Percentiles rank a stretch among this genome's conserved stretches.
Conservation (phyloP, 352 stramenopile species). For the Blastocystis sp. region DNA sequence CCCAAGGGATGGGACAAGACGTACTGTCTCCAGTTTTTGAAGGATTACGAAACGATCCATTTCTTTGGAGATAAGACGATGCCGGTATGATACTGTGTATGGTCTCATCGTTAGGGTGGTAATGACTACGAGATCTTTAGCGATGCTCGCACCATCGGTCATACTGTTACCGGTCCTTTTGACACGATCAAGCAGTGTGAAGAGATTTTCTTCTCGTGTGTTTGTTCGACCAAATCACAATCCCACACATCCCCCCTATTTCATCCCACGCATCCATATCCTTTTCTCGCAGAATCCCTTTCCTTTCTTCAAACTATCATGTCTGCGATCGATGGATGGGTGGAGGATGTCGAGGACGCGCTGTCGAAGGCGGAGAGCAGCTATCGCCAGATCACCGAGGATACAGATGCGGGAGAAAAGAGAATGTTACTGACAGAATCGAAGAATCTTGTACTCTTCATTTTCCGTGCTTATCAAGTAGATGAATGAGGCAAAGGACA, state of each 20-base stretch:
- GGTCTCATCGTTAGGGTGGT: background rate
- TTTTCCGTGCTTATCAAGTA: background rate
- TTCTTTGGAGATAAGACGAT: constrained; percentile 69
- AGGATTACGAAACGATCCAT: constrained; percentile 58
- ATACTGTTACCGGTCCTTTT: constrained; percentile 33
- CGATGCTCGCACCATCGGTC: background rate
- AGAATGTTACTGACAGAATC: constrained; percentile 11
- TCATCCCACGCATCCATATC: background rate
- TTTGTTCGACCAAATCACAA: background rate
- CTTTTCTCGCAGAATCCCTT: background rate
- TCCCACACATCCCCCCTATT: too few species aligned
- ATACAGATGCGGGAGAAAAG: constrained; percentile 28
- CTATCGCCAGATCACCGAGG: constrained; percentile 44
- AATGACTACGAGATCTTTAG: constrained; percentile 20
- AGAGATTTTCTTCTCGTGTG: background rate
- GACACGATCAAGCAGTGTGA: constrained; percentile 50
- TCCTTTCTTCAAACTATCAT: background rate
- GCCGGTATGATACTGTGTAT: background rate
- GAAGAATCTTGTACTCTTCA: background rate
- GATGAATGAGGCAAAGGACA: constrained; percentile 55
- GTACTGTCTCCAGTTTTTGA: constrained; percentile 66
- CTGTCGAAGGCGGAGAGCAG: constrained; percentile 26
- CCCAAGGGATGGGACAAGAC: constrained; percentile 64
- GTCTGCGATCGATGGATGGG: constrained; percentile 40
- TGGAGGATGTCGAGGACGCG: constrained; percentile 28